A percentile compares a stretch with the other conserved stretches of the same genome.
phyloP scores from a whole-genome alignment of 352 stramenopile species.

The Pythium dissimile region DNA sequence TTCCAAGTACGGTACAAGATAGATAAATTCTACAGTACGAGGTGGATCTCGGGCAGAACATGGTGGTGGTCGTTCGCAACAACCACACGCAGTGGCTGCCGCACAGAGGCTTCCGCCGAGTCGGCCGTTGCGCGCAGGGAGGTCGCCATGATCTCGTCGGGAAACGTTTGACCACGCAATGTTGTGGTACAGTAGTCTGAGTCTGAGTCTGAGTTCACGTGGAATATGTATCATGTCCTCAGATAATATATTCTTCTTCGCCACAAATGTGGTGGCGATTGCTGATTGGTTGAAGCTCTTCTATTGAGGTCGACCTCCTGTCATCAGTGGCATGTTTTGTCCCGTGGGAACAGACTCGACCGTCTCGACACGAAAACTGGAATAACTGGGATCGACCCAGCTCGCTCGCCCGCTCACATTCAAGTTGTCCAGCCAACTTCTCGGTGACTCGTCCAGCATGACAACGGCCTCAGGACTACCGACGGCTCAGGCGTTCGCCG shows the following conservation, averaged over 20 bases:
- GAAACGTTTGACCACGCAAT: no score
- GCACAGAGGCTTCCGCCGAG: background rate
- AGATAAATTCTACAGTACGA: no score
- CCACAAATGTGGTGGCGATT: background rate
- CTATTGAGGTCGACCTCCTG: constrained; percentile 4
- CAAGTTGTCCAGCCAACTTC: background rate
- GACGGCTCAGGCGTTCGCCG: constrained; percentile 59
- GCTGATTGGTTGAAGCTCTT: constrained; percentile 6
- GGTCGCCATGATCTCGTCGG: constrained; percentile 2
- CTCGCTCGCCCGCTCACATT: background rate
- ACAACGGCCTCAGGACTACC: background rate
- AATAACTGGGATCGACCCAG: no score
- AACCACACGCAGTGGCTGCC: constrained; percentile 33
- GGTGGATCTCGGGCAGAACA: constrained; percentile 66
- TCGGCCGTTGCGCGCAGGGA: background rate
- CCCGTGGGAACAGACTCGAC: no score
- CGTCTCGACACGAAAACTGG: no score
- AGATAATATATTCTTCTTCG: background rate
- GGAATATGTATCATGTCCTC: background rate
- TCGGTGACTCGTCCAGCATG: background rate
- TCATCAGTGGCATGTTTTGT: no score
- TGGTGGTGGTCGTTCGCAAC: constrained; percentile 82
- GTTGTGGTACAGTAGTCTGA: background rate
- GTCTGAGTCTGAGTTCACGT: constrained; percentile 5
- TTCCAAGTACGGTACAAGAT: no score